Evolutionary conservation across 768 basidiomycete genomes (phyloP).

Genomic region (Tricholomella constricta): DNA sequence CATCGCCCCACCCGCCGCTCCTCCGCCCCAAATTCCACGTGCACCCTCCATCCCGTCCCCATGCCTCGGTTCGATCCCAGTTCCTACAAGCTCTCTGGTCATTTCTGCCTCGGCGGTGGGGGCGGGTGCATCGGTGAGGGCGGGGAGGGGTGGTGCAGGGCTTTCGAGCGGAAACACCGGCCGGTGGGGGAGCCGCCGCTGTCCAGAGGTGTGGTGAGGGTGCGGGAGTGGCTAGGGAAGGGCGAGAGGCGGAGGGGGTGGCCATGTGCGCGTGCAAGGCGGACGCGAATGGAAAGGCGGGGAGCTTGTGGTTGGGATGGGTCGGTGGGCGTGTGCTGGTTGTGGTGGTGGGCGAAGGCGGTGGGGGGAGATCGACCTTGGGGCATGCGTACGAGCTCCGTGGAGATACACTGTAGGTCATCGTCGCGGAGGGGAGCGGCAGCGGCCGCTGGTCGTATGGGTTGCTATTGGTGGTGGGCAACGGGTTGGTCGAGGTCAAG

Average conservation of each 20-base stretch:
- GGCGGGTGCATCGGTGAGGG: constrained; percentile 30
- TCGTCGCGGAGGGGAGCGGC: not conserved
- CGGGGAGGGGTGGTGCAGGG: constrained; percentile 49
- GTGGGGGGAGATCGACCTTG: constrained; percentile 27
- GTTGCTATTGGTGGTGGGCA: constrained; percentile 12
- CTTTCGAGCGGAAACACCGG: constrained; percentile 55
- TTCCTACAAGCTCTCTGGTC: constrained; percentile 69
- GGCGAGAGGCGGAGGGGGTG: constrained; percentile 3
- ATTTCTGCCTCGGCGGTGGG: constrained; percentile 45
- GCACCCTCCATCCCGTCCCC: no score
- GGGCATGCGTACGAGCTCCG: constrained; percentile 29
- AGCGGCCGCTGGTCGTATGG: constrained; percentile 1
- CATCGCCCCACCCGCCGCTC: no score
- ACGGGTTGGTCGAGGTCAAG: constrained; percentile 8
- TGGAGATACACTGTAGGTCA: constrained; percentile 24
- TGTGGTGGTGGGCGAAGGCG: constrained; percentile 18
- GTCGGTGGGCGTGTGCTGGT: constrained; percentile 39
- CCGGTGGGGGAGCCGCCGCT: constrained; percentile 30
- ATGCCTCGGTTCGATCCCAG: no score
- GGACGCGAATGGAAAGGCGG: constrained; percentile 11
- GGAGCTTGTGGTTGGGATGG: constrained; percentile 54
- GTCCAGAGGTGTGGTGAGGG: constrained; percentile 12
- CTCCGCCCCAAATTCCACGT: no score
- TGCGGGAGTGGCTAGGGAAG: constrained; percentile 17
- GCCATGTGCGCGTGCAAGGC: no score